A percentile compares a stretch with the other conserved stretches of the same genome.
Evolutionary conservation across 352 stramenopile genomes (phyloP).

Genomic region (Pythium chondricola): DNA sequence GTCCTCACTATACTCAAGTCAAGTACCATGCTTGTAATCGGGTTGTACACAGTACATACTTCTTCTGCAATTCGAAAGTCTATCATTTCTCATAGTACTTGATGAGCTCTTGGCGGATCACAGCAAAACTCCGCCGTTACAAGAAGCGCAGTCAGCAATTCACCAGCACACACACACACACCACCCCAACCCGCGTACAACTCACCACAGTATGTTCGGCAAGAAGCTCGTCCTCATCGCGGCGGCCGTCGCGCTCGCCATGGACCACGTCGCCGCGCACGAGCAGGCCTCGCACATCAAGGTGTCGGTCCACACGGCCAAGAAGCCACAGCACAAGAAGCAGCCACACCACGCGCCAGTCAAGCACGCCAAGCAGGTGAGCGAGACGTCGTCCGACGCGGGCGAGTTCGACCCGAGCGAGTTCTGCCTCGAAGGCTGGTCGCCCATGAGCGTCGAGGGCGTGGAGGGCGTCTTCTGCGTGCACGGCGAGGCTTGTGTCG

Average conservation of each 20-base stretch:
- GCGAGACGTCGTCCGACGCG: background rate
- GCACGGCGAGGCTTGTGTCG: conserved; percentile 2
- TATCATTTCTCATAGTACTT: too few relatives aligned
- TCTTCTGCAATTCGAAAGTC: too few relatives aligned
- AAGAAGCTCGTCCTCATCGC: conserved; percentile 25
- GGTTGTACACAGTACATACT: too few relatives aligned
- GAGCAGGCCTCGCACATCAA: conserved; percentile 4
- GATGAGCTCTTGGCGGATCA: too few relatives aligned
- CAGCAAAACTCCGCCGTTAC: too few relatives aligned
- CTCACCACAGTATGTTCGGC: conserved; percentile 18
- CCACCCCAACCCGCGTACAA: too few relatives aligned
- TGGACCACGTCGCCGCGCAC: background rate
- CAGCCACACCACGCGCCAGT: background rate
- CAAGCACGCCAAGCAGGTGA: conserved; percentile 3
- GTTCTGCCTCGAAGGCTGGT: background rate
- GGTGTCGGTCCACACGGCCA: conserved; percentile 5
- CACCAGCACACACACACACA: too few relatives aligned
- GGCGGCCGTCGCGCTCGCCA: conserved; percentile 13
- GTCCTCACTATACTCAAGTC: too few relatives aligned
- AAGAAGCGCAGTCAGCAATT: too few relatives aligned
- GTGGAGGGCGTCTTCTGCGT: conserved; percentile 16
- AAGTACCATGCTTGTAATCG: too few relatives aligned
- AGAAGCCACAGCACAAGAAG: background rate
- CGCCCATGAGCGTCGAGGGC: conserved; percentile 10
- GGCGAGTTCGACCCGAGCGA: background rate